Conservation (phyloP, 495 filamentous ascomycete species). For the Penicillium macrosclerotiorum region DNA sequence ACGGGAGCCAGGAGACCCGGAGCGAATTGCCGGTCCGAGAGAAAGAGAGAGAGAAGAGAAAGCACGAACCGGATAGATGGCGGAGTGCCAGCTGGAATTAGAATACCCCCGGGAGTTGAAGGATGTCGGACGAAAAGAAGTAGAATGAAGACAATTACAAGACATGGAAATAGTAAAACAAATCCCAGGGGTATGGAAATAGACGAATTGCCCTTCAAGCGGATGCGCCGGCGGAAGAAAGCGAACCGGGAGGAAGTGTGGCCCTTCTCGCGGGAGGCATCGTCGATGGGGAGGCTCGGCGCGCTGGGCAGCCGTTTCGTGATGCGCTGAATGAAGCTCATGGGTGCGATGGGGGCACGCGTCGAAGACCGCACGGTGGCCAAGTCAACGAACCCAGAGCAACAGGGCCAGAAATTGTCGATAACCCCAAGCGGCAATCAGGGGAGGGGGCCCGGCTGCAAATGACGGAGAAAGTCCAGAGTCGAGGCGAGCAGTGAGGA, state of each 20-base stretch:
- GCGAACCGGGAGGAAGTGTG: conserved; percentile 60
- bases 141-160: conserved; percentile 88
- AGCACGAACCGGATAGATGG: conserved; percentile 80
- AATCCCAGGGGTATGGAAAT: conserved; percentile 92
- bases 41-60: not conserved
- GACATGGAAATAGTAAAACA: conserved; percentile 87
- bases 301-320: conserved; percentile 62
- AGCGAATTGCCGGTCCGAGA: not conserved
- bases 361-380: conserved; percentile 25
- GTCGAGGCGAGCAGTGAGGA: not conserved
- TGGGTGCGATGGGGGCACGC: conserved; percentile 35
- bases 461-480: not conserved
- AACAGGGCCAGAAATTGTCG: conserved; percentile 19
- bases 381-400: conserved; percentile 22
- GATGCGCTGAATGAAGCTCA: conserved; percentile 65
- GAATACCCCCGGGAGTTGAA: conserved; percentile 72
- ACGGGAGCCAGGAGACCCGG: no score
- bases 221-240: conserved; percentile 84
- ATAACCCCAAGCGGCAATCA: conserved; percentile 7
- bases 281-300: conserved; percentile 58
- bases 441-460: conserved; percentile 6
- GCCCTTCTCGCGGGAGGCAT: conserved; percentile 54
- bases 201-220: conserved; percentile 89
- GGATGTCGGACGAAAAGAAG: conserved; percentile 89
- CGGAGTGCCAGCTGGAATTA: conserved; percentile 87